Base-by-base conservation (phyloP, 495 filamentous ascomycete species). In the Penicillium steckii region DNA sequence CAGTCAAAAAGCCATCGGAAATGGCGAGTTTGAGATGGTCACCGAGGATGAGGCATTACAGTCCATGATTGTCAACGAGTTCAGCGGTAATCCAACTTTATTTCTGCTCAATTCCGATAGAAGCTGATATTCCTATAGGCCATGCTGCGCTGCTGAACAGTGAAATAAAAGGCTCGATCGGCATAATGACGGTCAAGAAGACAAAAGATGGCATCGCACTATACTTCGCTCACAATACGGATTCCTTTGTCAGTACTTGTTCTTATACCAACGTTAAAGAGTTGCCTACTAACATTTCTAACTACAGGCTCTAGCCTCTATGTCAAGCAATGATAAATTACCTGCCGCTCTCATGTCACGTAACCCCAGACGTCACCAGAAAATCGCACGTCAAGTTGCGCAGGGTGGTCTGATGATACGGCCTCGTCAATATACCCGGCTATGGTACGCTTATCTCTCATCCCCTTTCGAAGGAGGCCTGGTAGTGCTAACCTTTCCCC, bases 161-260 rank as follows among this genome's bases (percentile, higher is more conserved):
- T 58, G 76, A 83, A 45, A 87, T 87, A 4, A 69, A 79, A 10
- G 90, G 86, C 4, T 89, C 89, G 15, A 88, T 97, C 59, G 91
- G 91, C 15, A 79, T 95, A 44, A 80, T 97, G 75, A 80, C 82
- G 6, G 86, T 93, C 44, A 95, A 95, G 71, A 91, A 88, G 68
- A 85, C 82, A 1, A 66, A 71, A 3, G 73, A 80, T 22, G 90
- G 89, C 2, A 78, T 87, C 25, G 88, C 80, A 54, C 73, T 97
- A 15, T 91, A 90, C 66, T 97, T 92, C 65, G 90, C 84, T 1
- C 91, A 97, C 69, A 97, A 95, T 63, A 96, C 91, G 3, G 90
- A 95, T 58, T 94, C 90, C 0, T 96, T 97, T 62, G 77, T 83
- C 60, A 70, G 78, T 68, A 17, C 9, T 13, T 4, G n/a, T 21